phyloP scores from a whole-genome alignment of 352 stramenopile species.

The Pythium biforme region DNA sequence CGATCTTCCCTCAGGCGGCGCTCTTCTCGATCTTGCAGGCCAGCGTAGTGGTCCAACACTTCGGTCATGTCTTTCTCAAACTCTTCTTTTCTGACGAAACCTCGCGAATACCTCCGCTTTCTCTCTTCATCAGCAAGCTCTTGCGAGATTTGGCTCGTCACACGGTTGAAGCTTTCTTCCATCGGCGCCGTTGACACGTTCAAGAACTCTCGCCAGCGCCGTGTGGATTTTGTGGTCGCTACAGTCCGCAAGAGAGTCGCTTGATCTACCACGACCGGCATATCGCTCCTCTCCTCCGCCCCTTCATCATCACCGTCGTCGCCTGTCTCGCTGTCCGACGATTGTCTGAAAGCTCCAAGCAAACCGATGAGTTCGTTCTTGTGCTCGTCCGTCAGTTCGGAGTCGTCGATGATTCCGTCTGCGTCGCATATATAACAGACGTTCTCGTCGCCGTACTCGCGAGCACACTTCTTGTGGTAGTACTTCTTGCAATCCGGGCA shows the following conservation, averaged over 20 bases:
- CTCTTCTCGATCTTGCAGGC: slow-evolving; percentile 38
- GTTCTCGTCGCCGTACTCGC: slow-evolving; percentile 65
- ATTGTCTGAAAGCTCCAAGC: slow-evolving; percentile 43
- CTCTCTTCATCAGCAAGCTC: slow-evolving; percentile 48
- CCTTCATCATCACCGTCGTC: slow-evolving; percentile 22
- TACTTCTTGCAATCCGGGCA: slow-evolving; percentile 59
- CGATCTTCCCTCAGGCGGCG: slow-evolving; percentile 22
- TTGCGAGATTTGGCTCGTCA: slow-evolving; percentile 49
- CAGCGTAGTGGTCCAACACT: slow-evolving; percentile 39
- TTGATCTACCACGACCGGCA: slow-evolving; percentile 3
- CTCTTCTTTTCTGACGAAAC: slow-evolving; percentile 57
- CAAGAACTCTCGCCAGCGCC: slow-evolving; percentile 64
- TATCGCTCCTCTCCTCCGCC: slow-evolving; percentile 8
- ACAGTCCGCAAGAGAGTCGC: background rate
- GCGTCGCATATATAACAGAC: slow-evolving; percentile 78
- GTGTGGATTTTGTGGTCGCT: slow-evolving; percentile 27
- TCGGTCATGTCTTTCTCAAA: slow-evolving; percentile 36
- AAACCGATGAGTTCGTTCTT: slow-evolving; percentile 43
- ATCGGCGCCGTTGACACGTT: slow-evolving; percentile 52
- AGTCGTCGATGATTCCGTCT: slow-evolving; percentile 76
- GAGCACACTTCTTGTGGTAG: slow-evolving; percentile 71
- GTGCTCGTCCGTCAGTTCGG: slow-evolving; percentile 54
- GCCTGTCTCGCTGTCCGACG: slow-evolving; percentile 19
- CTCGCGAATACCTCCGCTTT: slow-evolving; percentile 44
- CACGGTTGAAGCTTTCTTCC: slow-evolving; percentile 40